Evolutionary conservation across 73 alveolate species (phyloP).

Genomic region (Diophrys sp.): DNA sequence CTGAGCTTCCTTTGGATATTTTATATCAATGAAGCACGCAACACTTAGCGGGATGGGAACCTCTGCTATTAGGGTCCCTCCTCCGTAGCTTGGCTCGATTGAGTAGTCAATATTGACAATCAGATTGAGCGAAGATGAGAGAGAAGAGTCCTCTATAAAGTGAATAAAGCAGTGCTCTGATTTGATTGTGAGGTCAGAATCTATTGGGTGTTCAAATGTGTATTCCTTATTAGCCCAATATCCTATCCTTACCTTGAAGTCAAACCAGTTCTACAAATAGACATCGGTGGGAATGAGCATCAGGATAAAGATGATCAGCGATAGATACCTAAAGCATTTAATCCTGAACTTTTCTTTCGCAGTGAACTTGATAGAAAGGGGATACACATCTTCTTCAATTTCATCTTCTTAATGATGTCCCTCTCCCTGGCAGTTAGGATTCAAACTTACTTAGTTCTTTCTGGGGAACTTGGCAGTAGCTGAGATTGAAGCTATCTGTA

Average conservation of each 20-base stretch:
- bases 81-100: not conserved
- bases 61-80: not conserved
- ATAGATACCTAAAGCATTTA: not conserved
- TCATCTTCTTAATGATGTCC: conserved; percentile 2
- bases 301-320: not conserved
- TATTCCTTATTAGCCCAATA: not conserved
- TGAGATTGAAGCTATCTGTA: not conserved
- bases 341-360: not conserved
- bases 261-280: not conserved
- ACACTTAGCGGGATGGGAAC: not conserved
- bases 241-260: not conserved
- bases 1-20: not conserved
- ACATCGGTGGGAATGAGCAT: conserved; percentile 5
- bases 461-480: not conserved
- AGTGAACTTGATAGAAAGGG: not conserved
- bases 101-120: not conserved
- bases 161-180: not conserved
- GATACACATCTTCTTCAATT: conserved; percentile 16
- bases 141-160: too few species aligned
- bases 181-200: not conserved
- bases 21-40: not conserved
- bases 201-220: not conserved
- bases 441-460: not conserved
- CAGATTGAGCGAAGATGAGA: not conserved
- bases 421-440: not conserved